A percentile compares a stretch with the other conserved stretches of the same genome.
phyloP scores from a whole-genome alignment of 495 filamentous ascomycete species.

The Penicillium verhagenii region DNA sequence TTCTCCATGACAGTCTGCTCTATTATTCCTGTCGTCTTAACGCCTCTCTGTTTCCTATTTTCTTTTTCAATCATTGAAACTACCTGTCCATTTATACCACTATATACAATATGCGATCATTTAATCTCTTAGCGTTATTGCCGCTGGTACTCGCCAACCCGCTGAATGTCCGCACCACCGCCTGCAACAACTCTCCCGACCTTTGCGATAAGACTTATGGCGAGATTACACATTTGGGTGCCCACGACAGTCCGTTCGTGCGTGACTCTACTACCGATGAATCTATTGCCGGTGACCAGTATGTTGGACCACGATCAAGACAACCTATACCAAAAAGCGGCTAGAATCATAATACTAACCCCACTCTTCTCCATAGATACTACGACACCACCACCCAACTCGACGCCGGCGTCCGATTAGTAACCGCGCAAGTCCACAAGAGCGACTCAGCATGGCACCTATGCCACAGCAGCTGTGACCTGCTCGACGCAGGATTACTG shows the following conservation, averaged over 20 bases:
- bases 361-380: conserved; percentile 35
- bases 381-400: conserved; percentile 71
- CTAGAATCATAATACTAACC: neutral
- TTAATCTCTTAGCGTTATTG: conserved; percentile 31
- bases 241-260: conserved; percentile 63
- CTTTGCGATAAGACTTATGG: conserved; percentile 59
- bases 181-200: conserved; percentile 62
- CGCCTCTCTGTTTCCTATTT: neutral
- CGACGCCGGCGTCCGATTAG: conserved; percentile 66
- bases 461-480: conserved; percentile 62
- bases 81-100: too few relatives aligned
- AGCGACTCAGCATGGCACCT: conserved; percentile 55
- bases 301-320: too few relatives aligned
- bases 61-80: too few relatives aligned
- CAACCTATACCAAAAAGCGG: too few relatives aligned
- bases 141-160: conserved; percentile 31
- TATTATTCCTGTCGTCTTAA: conserved; percentile 9
- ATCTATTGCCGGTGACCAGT: conserved; percentile 63
- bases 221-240: conserved; percentile 62
- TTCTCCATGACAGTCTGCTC: conserved; percentile 7
- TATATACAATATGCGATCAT: conserved; percentile 32
- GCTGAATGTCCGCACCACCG: conserved; percentile 33
- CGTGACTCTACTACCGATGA: conserved; percentile 50
- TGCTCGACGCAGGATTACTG: conserved; percentile 67
- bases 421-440: conserved; percentile 71